A percentile compares a stretch with the other conserved stretches of the same genome.
Conservation (phyloP, 768 basidiomycete species). For the Sistotremastrum niveocremeum region DNA sequence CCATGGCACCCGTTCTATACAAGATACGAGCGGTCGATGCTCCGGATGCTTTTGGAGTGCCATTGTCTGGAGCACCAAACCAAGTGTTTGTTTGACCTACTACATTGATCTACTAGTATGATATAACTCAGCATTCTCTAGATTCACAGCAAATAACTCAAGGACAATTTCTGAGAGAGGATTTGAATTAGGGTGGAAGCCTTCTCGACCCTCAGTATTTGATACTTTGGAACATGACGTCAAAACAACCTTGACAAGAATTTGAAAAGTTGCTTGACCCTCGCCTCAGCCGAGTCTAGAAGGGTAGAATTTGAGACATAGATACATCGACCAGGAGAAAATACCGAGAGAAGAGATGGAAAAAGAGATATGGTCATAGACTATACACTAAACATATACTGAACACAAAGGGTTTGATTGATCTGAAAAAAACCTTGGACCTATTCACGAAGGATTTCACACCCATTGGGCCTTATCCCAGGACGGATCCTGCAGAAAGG, state of each 20-base stretch:
- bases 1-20: slow-evolving; percentile 7
- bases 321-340: no score
- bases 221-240: slow-evolving; percentile 5
- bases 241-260: slow-evolving; percentile 1
- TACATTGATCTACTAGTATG: not conserved
- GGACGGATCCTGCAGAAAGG: slow-evolving; percentile 86
- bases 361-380: not conserved
- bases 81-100: slow-evolving; percentile 1
- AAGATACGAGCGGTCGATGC: slow-evolving; percentile 5
- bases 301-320: no score
- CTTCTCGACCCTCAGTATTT: slow-evolving; percentile 4
- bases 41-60: slow-evolving; percentile 6
- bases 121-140: not conserved
- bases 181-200: slow-evolving; percentile 8
- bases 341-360: no score
- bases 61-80: slow-evolving; percentile 4
- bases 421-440: not conserved
- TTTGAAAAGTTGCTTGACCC: not conserved
- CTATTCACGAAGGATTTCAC: slow-evolving; percentile 18
- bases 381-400: not conserved
- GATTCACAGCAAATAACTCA: slow-evolving; percentile 9
- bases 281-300: no score
- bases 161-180: slow-evolving; percentile 9
- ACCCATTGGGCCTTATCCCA: slow-evolving; percentile 81
- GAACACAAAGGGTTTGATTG: not conserved